Base-by-base conservation (phyloP, 345 rosid species). In the Viola odorata region DNA sequence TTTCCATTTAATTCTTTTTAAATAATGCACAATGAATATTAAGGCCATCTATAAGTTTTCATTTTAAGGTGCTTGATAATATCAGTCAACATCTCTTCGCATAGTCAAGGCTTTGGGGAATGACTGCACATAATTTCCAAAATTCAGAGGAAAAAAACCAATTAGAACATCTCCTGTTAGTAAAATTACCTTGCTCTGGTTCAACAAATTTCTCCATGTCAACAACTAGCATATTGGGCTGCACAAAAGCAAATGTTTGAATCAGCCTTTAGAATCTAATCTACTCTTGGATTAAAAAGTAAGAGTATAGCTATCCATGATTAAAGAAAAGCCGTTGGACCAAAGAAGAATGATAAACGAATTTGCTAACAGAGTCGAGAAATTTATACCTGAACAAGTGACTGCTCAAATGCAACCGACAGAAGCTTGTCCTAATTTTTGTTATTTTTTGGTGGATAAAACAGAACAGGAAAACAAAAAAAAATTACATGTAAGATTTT, bases 171-270 rank as follows among this genome's bases (percentile, higher is more conserved):
- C 39, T 53, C 36, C 50, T 53, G 38, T 32, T 17, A 11, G 48
- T 55, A 51, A 66, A 69, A 57, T 47, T 77, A 84, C 96, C 92
- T 76, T 81, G 62, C 41, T 73, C 53, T 51, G 87, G 78, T 53
- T 86, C 76, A 63, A 70, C 80, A 51, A 94, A 84, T 73, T 94
- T 94, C 79, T 86, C 95, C 76, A 90, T 61, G 70, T 94, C 96
- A 72, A 82, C 95, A 41, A 94, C 99, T 59, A 94, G 87, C 95
- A 94, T 94, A 76, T 94, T 94, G 50, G 99, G 99, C 99, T 94
- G 85, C 64, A 77, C 71, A 37, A 36, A 48, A 49, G 50, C 12
- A 69, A 67, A 51, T 8, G 42, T 55, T 3, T 51, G 39, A 45
- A 47, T 45, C 23, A 47, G 38, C 44, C 32, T 41, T 10, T 48